A percentile compares a stretch with the other conserved stretches of the same genome.
Evolutionary conservation across 306 rosid genomes (phyloP).

Genomic region (Dryas octopetala): DNA sequence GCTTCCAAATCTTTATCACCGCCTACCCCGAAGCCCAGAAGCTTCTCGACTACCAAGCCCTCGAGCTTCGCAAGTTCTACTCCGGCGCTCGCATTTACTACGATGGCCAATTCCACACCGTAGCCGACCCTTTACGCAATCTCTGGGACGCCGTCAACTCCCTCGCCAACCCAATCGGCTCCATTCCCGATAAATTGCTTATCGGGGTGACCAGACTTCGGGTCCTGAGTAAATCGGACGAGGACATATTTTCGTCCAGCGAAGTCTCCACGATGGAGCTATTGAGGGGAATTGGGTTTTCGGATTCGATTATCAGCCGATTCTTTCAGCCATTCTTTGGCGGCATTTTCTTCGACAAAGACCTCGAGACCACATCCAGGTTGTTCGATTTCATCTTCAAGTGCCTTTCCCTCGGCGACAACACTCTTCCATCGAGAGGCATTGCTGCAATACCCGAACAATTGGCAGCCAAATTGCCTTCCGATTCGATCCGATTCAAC

Average conservation of each 20-base stretch:
- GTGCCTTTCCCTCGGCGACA: slow-evolving; percentile 86
- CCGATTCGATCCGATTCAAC: slow-evolving; percentile 47
- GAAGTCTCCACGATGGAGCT: slow-evolving; percentile 62
- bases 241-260: slow-evolving; percentile 38
- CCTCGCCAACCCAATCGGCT: slow-evolving; percentile 67
- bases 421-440: slow-evolving; percentile 79
- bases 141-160: slow-evolving; percentile 56
- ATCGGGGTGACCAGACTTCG: slow-evolving; percentile 52
- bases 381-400: slow-evolving; percentile 82
- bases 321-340: slow-evolving; percentile 90
- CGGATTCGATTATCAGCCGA: slow-evolving; percentile 54
- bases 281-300: slow-evolving; percentile 53
- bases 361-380: slow-evolving; percentile 66
- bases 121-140: slow-evolving; percentile 77
- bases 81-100: slow-evolving; percentile 67
- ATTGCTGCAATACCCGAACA: slow-evolving; percentile 75
- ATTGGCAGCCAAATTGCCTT: slow-evolving; percentile 54
- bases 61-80: slow-evolving; percentile 65
- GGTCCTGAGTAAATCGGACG: slow-evolving; percentile 53
- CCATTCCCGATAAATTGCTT: slow-evolving; percentile 62
- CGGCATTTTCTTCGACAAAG: slow-evolving; percentile 71
- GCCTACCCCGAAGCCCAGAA: slow-evolving; percentile 78
- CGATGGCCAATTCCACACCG: slow-evolving; percentile 68
- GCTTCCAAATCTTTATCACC: slow-evolving; percentile 94
- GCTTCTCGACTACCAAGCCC: slow-evolving; percentile 62